Base-by-base conservation (phyloP, 2,329 filamentous ascomycete genomes). In the Pseudopithomyces chartarum region DNA sequence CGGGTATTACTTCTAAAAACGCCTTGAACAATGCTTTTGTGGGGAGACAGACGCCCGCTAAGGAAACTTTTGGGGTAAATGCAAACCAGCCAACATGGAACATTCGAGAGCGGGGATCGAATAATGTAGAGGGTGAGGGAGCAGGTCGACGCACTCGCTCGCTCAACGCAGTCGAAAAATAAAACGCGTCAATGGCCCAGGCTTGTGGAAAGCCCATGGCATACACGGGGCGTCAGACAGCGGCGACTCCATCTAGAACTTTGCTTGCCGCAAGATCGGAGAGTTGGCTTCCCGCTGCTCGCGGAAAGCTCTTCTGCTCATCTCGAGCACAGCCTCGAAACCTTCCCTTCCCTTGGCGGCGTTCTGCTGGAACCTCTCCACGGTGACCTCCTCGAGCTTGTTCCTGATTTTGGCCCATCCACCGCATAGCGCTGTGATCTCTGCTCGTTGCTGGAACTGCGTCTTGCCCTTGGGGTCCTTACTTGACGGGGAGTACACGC, bases 331-430 rank as follows among this genome's bases (percentile, higher is more conserved):
- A 60, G 89, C 87, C 81, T 99, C 95, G 73, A 99, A 99, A 1
- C 95, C 95, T 78, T 98, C 93, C 62, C 90, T 88, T 62, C 95
- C 95, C 79, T 91, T 93, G 65, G 84, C 83, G 22, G 95, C 94
- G 71, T 99, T 99, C 78, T 99, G 92, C 65, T 87, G 85, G 81
- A 99, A 99, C 53, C 92, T 83, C 63, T 90, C 90, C 43, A 98
- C 90, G 40, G 92, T 90, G 51, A 91, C 88, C 68, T 98, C 92
- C 81, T 99, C 95, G 68, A 99, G 96, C 74, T 89, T 91, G 79
- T 95, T 97, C 83, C 92, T 95, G 74, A 98, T 92, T 73, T 92
- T 92, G 79, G 97, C 91, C 93, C 95, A 99, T 60, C 95, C 95
- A 65, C 95, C 94, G 76, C 92, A 97, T 10, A 98, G 82, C 0